Evolutionary conservation across 2,329 filamentous ascomycete genomes (phyloP), one percentile per base, ranked within the genome.

Genomic region (Cordyceps cateniannulata): DNA sequence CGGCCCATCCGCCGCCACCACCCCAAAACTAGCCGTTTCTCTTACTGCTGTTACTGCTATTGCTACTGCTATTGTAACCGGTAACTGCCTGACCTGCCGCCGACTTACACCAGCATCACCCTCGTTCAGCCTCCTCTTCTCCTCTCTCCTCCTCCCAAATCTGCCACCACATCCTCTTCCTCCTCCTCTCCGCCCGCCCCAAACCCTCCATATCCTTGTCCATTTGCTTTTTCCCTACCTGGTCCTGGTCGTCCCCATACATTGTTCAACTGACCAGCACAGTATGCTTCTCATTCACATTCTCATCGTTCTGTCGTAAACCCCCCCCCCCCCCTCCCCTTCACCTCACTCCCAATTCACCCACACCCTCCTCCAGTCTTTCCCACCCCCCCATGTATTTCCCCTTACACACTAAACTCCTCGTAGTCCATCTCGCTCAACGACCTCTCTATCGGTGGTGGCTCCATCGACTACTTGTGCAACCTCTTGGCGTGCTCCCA

Each of bases 391-490:
- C 42, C n/a, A n/a, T 52, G 51, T 16, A 6, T 51, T 29, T 54
- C 40, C 49, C 58, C 58, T 42, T 45, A 49, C 18, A 53, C 58
- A 24, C 58, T 60, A 53, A 53, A 60, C 14, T 18, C 29, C 32
- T 35, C 32, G 8, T 60, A 54, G 58, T 44, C 49, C 58, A 60
- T 60, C 58, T 60, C 8, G 32, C 47, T 54, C 38, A 60, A 60
- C 58, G 50, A 47, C 50, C n/a, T 53, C 49, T 45, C n/a, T 59
- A 54, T 60, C 50, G 50, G 49, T 40, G 58, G 49, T 48, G 58
- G 49, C 58, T 60, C 58, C 58, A 54, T 60, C 40, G 32, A 35
- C 38, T 35, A n/a, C 47, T 25, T 27, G 45, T 59, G 56, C 32
- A 14, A 35, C 47, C 47, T 35, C 38, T 48, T 48, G 20, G 55